A percentile compares a stretch with the other conserved stretches of the same genome.
phyloP scores from a whole-genome alignment of 1,284 basidiomycete species.

The Ustilago nuda region DNA sequence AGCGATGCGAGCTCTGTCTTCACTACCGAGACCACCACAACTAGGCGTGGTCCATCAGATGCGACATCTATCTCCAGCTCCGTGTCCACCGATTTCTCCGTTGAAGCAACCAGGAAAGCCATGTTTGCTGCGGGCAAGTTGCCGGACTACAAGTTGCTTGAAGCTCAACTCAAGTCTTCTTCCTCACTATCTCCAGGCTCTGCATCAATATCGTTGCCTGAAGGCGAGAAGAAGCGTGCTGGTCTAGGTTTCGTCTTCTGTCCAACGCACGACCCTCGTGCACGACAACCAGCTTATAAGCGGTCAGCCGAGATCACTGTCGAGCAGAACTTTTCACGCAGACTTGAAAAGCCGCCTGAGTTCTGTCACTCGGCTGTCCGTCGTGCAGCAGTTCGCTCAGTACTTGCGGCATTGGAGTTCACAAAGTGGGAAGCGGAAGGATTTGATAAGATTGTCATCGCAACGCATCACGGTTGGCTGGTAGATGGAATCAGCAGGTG shows the following conservation, averaged over 20 bases:
- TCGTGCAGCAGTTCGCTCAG: constrained; percentile 62
- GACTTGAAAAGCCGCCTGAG: constrained; percentile 61
- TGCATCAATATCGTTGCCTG: not conserved
- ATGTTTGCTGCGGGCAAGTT: constrained; percentile 48
- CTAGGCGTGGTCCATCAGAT: constrained; percentile 10
- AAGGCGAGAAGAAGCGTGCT: constrained; percentile 37
- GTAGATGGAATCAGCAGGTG: constrained; percentile 64
- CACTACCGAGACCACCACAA: constrained; percentile 15
- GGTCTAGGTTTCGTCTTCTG: constrained; percentile 56
- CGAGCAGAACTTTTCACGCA: constrained; percentile 60
- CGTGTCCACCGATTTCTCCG: constrained; percentile 33
- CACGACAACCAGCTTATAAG: constrained; percentile 14
- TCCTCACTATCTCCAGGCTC: not conserved
- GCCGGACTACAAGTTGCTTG: constrained; percentile 48
- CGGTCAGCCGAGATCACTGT: constrained; percentile 19
- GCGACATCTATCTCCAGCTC: constrained; percentile 38
- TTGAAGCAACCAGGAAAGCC: constrained; percentile 33
- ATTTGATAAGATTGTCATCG: constrained; percentile 67
- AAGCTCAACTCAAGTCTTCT: constrained; percentile 28
- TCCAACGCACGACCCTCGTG: constrained; percentile 41
- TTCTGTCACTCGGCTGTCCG: constrained; percentile 36
- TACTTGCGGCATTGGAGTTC: constrained; percentile 64
- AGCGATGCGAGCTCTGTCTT: constrained; percentile 28
- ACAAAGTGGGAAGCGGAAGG: constrained; percentile 64
- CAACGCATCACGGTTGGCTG: constrained; percentile 63